Evolutionary conservation across 805 yeast genomes (phyloP), one percentile per base, ranked within the genome.

Genomic region (Alloascoidea africana): DNA sequence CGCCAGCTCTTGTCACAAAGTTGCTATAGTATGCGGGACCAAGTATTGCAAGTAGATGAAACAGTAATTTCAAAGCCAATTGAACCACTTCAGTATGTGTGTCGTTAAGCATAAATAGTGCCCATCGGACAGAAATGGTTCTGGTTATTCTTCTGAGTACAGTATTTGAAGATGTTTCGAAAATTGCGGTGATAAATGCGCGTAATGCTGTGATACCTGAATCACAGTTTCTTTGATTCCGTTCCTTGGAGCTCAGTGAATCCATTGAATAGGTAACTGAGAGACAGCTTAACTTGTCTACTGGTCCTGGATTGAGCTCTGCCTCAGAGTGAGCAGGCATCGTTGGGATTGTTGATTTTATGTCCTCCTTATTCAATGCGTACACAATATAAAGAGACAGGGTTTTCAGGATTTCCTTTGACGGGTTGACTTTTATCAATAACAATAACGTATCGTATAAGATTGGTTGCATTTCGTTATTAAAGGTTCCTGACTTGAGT

Each of bases 41-140:
- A 4, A 66, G 52, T 4, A 64, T 51, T 13, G 59, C 51, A 14
- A 81, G 54, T 3, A 75, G 51, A 39, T 65, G 64, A 4, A 75
- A 56, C 14, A 82, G 50, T 11, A 82, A 52, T n/a, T 55, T 54
- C n/a, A 64, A 40, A 0, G 58, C 51, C 5, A 48, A 43, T 27
- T 55, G 51, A n/a, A 51, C 58, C 14, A 46, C 66, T 35, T 56
- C 50, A 18, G 60, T 43, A 38, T 63, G 48, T 4, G 49, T 46
- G 41, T 62, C 62, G 38, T 69, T 55, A 8, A 80, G 49, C 11
- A 80, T 50, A 6, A 81, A 55, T 5, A 81, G 48, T 2, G 70
- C 58, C 80, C 87, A 76, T 48, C 77, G 79, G 4, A 76, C 63
- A 1, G 83, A 69, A 2, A 82, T 61, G 0, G 77, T 60, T 35